These are phyloP conservation scores for Trichomonascaceae sp. DNA, from an alignment of 1,139 yeast genomes.

Conservation along the genomic window DNA sequence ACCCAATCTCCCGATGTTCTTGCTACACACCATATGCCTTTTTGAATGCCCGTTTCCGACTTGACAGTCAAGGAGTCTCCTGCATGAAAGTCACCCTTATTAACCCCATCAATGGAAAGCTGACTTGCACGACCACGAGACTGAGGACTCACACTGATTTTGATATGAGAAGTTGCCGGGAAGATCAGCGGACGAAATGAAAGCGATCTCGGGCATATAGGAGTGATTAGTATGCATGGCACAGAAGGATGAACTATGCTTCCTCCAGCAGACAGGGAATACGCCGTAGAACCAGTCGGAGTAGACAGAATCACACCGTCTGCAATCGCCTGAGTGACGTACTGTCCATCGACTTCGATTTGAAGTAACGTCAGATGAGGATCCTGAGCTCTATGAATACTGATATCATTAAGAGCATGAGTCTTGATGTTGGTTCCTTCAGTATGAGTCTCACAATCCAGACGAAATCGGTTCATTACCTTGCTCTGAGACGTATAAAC, in stretches of 20 bases:
- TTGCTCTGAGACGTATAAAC: slow-evolving; percentile 64
- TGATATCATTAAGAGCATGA: slow-evolving; percentile 89
- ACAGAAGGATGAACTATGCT: slow-evolving; percentile 88
- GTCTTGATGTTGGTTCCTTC: slow-evolving; percentile 13
- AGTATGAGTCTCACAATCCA: slow-evolving; percentile 52
- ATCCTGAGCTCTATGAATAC: slow-evolving; percentile 79
- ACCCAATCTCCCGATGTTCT: slow-evolving; percentile 86
- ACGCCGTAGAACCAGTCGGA: slow-evolving; percentile 95
- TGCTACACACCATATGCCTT: slow-evolving; percentile 89
- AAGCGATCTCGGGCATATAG: slow-evolving; percentile 89
- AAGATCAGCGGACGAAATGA: slow-evolving; percentile 81
- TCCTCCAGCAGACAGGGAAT: slow-evolving; percentile 85
- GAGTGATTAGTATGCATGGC: slow-evolving; percentile 74
- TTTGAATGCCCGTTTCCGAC: slow-evolving; percentile 30
- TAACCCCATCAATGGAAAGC: slow-evolving; percentile 74
- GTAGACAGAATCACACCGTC: slow-evolving; percentile 84
- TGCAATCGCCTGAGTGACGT: slow-evolving; percentile 82
- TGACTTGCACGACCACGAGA: slow-evolving; percentile 34
- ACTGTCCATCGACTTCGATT: slow-evolving; percentile 72
- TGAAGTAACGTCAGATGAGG: slow-evolving; percentile 83
- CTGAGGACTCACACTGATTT: slow-evolving; percentile 45
- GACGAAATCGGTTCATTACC: slow-evolving; percentile 68
- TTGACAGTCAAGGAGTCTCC: slow-evolving; percentile 75
- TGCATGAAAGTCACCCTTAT: slow-evolving; percentile 52
- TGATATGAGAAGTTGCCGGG: slow-evolving; percentile 66